Conservation (phyloP, 768 basidiomycete species). For the Naganishia antarctica region DNA sequence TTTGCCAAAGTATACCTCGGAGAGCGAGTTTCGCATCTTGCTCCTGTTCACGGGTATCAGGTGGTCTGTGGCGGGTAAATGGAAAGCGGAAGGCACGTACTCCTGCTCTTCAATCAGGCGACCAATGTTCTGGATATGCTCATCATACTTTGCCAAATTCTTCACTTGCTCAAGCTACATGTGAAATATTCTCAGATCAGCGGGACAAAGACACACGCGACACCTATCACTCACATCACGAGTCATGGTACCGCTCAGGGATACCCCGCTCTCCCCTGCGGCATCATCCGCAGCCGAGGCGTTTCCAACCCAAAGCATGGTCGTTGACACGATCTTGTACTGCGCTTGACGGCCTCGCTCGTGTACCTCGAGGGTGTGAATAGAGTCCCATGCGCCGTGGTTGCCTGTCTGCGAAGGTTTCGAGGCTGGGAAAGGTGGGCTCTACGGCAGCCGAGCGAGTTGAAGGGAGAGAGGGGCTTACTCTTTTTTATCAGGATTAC, state of each 20-base stretch:
- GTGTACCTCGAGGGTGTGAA: constrained; percentile 93
- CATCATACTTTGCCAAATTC: constrained; percentile 68
- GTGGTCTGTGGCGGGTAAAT: background rate
- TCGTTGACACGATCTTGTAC: constrained; percentile 94
- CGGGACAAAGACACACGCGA: background rate
- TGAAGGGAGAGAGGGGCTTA: constrained; percentile 47
- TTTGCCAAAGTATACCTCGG: constrained; percentile 91
- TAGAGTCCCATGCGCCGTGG: constrained; percentile 92
- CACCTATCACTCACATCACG: constrained; percentile 64
- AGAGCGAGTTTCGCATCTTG: constrained; percentile 89
- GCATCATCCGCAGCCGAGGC: constrained; percentile 50
- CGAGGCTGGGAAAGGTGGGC: constrained; percentile 4
- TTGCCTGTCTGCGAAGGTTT: constrained; percentile 30
- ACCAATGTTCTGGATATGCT: constrained; percentile 91
- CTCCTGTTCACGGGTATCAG: constrained; percentile 51
- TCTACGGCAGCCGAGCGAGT: background rate
- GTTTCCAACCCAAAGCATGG: constrained; percentile 86
- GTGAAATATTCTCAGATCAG: background rate
- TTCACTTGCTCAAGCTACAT: constrained; percentile 77
- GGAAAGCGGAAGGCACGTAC: constrained; percentile 33
- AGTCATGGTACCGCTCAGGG: constrained; percentile 92
- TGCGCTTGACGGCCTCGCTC: constrained; percentile 88
- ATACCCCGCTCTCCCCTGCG: constrained; percentile 65
- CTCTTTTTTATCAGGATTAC: constrained; percentile 95
- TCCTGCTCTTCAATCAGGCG: constrained; percentile 98